Percentiles rank a stretch among this genome's conserved stretches.
These are phyloP conservation scores for Candida easanensis DNA, from an alignment of 805 yeast species.

Conservation along the genomic window DNA sequence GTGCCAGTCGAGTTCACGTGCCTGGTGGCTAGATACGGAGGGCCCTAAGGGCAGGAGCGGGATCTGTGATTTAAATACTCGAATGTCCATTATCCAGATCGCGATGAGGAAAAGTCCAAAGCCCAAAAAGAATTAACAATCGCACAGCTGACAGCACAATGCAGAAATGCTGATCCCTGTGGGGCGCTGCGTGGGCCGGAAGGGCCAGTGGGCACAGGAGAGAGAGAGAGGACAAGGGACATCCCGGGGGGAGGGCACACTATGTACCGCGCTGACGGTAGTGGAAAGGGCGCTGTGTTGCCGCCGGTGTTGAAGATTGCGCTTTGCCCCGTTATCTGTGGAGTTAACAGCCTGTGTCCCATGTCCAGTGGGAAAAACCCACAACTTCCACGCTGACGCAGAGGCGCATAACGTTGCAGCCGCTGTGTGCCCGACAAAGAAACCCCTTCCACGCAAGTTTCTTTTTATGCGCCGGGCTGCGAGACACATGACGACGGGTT, in stretches of 20 bases:
- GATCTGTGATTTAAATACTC: slow-evolving; percentile 10
- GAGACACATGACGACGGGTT: slow-evolving; percentile 7
- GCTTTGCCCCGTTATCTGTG: too few relatives aligned
- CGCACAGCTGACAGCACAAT: slow-evolving; percentile 15
- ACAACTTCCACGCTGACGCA: not conserved
- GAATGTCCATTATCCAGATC: slow-evolving; percentile 17
- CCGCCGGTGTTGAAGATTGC: too few relatives aligned
- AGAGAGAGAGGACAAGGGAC: too few relatives aligned
- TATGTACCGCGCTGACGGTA: too few relatives aligned
- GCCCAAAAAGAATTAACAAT: slow-evolving; percentile 10
- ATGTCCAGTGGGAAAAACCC: not conserved
- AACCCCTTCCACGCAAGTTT: slow-evolving; percentile 1
- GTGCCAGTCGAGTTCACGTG: not conserved
- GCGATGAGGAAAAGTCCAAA: slow-evolving; percentile 18
- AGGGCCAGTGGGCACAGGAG: not conserved
- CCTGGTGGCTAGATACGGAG: too few relatives aligned
- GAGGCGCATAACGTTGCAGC: not conserved
- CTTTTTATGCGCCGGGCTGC: slow-evolving; percentile 7
- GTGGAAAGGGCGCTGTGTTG: too few relatives aligned
- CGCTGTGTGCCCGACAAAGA: slow-evolving; percentile 9
- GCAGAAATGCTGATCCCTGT: slow-evolving; percentile 4
- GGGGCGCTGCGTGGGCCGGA: not conserved
- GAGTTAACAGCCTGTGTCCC: too few relatives aligned
- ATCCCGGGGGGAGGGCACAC: too few relatives aligned
- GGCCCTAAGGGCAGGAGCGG: slow-evolving; percentile 1